Evolutionary conservation across 228 moss, liverwort and hornwort genomes (phyloP).

Genomic region (Sphagnum fallax): DNA sequence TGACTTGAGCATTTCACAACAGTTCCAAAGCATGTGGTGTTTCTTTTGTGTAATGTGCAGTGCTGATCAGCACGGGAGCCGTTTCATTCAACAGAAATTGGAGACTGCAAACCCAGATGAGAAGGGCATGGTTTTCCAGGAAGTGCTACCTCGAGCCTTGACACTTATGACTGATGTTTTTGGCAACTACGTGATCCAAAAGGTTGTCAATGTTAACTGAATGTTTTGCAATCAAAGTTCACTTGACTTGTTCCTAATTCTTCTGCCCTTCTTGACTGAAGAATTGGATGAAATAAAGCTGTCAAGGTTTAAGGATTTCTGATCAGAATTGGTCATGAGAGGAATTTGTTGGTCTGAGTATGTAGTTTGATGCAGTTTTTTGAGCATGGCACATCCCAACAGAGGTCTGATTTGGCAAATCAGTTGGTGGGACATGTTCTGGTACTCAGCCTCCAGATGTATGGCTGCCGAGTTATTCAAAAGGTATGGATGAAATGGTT

Average conservation of each 20-base stretch:
- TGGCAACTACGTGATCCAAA: constrained; percentile 96
- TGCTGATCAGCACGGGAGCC: constrained; percentile 97
- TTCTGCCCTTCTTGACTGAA: too few species aligned
- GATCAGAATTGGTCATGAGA: too few species aligned
- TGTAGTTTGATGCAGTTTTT: constrained; percentile 62
- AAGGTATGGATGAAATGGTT: constrained; percentile 40
- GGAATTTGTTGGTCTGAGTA: too few species aligned
- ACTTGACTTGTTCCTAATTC: too few species aligned
- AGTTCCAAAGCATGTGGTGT: not conserved
- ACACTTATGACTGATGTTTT: constrained; percentile 97
- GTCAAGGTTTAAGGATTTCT: too few species aligned
- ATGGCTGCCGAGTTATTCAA: constrained; percentile 95
- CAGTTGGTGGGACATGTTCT: constrained; percentile 83
- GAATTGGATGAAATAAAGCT: too few species aligned
- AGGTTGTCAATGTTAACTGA: constrained; percentile 25
- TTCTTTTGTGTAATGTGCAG: constrained; percentile 27
- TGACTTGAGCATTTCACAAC: not conserved
- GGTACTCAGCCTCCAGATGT: constrained; percentile 91
- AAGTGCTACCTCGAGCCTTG: constrained; percentile 88
- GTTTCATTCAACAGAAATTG: constrained; percentile 94
- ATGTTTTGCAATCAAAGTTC: too few species aligned
- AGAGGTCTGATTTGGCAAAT: constrained; percentile 83
- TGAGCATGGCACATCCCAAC: constrained; percentile 83
- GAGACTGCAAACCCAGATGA: constrained; percentile 87
- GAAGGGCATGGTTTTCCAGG: constrained; percentile 95